Base-by-base conservation (phyloP, 176 grass and related monocot genomes). In the Juncus effusus region DNA sequence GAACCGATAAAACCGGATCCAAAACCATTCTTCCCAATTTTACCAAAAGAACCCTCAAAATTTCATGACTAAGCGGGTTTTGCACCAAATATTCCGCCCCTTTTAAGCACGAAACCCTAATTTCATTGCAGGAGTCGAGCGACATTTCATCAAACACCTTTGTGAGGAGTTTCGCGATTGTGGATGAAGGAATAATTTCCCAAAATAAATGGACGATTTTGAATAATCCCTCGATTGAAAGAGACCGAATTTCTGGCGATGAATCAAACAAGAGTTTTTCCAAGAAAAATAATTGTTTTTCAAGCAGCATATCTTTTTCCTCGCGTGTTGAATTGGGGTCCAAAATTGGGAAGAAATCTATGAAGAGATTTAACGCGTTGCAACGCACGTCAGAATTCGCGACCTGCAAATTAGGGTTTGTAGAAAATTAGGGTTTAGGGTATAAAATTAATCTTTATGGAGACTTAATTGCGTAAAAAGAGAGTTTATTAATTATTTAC, bases 321-420 rank as follows among this genome's bases (percentile, higher is more conserved):
- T 92, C 94, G 52, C 91, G 92, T 63, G 94, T 97, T 49, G 81
- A 82, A 78, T 92, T 88, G 36, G 83, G 88, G 76, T 97, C 94
- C 76, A 92, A 77, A 75, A 99, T 80, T 62, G 94, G 94, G 77
- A 99, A 93, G 62, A 99, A 67, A 86, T 99, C 85, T 70, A 99
- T 74, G 10, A 99, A 77, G 58, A 99, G 83, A 82, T 93, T 82
- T 40, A 92, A 83, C 40, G 88, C 74, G 69, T 99, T 99, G 69
- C 79, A 80, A 41, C 88, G 83, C 62, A 99, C 94, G 65, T 89
- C 88, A 51, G 85, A 93, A 79, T 89, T 99, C 0, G 94, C 88
- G 69, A 83, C 88, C 94, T 97, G 76, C 37, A 64, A 86, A 74
- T 70, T 37, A 73, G 7, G 70, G 62, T 13, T 45, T 42, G 67